Evolutionary conservation across 2,329 filamentous ascomycete genomes (phyloP).

Genomic region (Trichoderma brevicompactum): DNA sequence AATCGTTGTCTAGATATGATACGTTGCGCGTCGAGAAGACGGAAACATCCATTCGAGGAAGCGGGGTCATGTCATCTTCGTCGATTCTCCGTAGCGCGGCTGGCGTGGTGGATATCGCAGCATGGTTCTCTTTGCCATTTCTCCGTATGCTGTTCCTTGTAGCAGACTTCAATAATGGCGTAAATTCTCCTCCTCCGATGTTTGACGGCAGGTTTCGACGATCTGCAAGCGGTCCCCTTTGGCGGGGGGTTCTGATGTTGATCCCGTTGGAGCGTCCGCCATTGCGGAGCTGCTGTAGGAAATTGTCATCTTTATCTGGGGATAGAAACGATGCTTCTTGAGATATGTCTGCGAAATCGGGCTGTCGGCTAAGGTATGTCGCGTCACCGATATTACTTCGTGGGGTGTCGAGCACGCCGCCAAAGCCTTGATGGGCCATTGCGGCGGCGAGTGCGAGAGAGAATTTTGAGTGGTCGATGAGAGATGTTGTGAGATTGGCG

Average conservation of each 20-base stretch:
- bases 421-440: constrained; percentile 68
- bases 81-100: constrained; percentile 64
- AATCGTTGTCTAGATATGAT: constrained; percentile 68
- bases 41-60: constrained; percentile 75
- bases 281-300: constrained; percentile 76
- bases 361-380: constrained; percentile 72
- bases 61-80: constrained; percentile 73
- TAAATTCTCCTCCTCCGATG: constrained; percentile 79
- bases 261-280: constrained; percentile 57
- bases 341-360: constrained; percentile 77
- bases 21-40: constrained; percentile 68
- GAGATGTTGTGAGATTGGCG: neutral
- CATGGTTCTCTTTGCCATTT: constrained; percentile 65
- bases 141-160: constrained; percentile 71
- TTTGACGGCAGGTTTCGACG: constrained; percentile 71
- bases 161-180: constrained; percentile 85
- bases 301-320: constrained; percentile 69
- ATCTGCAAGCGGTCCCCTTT: constrained; percentile 69
- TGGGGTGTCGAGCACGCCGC: constrained; percentile 76
- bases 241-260: constrained; percentile 74
- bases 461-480: neutral
- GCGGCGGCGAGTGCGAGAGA: constrained; percentile 32
- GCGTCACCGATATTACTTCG: constrained; percentile 83
- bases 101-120: constrained; percentile 68
- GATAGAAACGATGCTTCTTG: constrained; percentile 87